A percentile compares a stretch with the other conserved stretches of the same genome.
phyloP scores from a whole-genome alignment of 2,329 filamentous ascomycete genomes.

The Diaporthe citriasiana region DNA sequence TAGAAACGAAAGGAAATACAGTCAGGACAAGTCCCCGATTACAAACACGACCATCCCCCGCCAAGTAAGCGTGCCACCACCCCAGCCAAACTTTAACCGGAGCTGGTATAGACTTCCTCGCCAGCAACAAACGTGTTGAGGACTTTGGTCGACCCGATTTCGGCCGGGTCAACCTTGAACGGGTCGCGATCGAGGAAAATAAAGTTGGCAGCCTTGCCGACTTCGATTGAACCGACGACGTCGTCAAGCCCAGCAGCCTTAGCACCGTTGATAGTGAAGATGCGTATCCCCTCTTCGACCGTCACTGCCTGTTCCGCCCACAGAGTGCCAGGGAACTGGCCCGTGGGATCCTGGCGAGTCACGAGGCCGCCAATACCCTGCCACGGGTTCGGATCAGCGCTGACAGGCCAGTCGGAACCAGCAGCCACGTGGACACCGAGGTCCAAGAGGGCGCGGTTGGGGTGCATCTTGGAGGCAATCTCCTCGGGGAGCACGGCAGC shows the following conservation, averaged over 20 bases:
- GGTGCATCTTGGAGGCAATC: not conserved
- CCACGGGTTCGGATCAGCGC: conserved; percentile 4
- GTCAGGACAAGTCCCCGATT: not conserved
- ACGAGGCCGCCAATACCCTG: not conserved
- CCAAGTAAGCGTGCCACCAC: no score
- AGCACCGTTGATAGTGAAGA: conserved; percentile 10
- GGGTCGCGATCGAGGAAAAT: not conserved
- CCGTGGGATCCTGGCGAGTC: not conserved
- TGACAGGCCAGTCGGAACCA: conserved; percentile 8
- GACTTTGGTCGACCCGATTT: not conserved
- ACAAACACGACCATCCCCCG: not conserved
- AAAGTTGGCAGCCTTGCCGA: conserved; percentile 13
- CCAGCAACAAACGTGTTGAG: not conserved
- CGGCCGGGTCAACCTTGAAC: not conserved
- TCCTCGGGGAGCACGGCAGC: not conserved
- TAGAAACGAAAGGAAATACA: no score
- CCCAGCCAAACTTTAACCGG: not conserved
- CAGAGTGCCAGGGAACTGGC: not conserved
- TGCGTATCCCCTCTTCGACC: not conserved
- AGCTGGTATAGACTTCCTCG: not conserved
- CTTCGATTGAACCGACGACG: conserved; percentile 2
- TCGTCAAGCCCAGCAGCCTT: conserved; percentile 2
- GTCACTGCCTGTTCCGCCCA: conserved; percentile 13
- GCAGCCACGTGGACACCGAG: conserved; percentile 1
- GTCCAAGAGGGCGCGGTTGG: not conserved